Base-by-base conservation (phyloP, 2,329 filamentous ascomycete genomes). In the Pseudocercospora eumusae region DNA sequence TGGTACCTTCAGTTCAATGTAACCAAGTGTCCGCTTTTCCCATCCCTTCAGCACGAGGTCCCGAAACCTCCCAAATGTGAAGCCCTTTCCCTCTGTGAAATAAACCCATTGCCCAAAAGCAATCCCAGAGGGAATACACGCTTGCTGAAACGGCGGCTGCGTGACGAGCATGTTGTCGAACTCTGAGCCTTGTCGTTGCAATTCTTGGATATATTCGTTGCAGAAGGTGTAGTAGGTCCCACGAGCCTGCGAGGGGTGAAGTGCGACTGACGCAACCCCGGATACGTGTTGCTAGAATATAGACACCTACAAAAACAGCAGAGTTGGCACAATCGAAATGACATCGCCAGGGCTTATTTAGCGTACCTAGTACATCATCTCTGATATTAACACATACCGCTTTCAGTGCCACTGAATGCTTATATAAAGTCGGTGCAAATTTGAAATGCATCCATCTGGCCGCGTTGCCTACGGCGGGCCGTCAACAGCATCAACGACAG, bases 401-500 rank as follows among this genome's bases (percentile, higher is more conserved):
- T 40, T 40, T 40, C 36, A 40, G 36, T 18, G 36, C 36, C 36
- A 18, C 36, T 40, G 36, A 40, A 40, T 40, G 36, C 36, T 40
- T 18, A 18, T 40, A 40, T 18, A 40, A 45, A 45, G 23, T 28
- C 15, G 15, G 15, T 40, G 36, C 36, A 21, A n/a, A 4, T 23
- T 49, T 13, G n/a, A 5, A 13, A 1, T 23, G 10, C 44, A 40
- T 28, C 10, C 15, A 18, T 36, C n/a, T 10, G n/a, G 25, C 27
- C 15, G 1, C 18, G 2, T n/a, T 8, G 45, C 23, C 10, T 57
- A 64, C 21, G 62, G 44, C 45, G 59, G 56, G 7, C 40, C 61
- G 27, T 68, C 66, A 50, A 52, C 61, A 23, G 57, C 64, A 28
- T 66, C 61, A 18, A 57, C 60, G 18, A 63, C 68, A 42, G 68